phyloP scores from a whole-genome alignment of 1,284 basidiomycete species.

The Schizophyllum commune region DNA sequence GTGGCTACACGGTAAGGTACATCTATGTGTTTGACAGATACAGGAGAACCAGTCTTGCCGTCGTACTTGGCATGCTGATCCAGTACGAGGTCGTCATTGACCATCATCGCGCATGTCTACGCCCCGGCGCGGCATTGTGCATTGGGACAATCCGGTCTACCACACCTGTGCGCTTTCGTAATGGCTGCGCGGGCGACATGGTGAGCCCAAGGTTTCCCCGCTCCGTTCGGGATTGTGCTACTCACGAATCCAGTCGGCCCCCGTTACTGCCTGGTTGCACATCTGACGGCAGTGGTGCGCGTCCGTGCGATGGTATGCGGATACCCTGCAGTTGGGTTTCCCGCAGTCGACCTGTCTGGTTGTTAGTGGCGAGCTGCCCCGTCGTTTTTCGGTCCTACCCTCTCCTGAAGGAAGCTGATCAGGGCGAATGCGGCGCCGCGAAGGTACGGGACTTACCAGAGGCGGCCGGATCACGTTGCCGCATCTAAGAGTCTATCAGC shows the following conservation, averaged over 20 bases:
- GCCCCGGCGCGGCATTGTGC: too few relatives aligned
- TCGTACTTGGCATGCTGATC: too few relatives aligned
- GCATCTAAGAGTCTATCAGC: background rate
- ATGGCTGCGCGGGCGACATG: background rate
- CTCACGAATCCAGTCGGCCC: background rate
- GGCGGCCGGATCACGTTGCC: background rate
- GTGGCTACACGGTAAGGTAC: too few relatives aligned
- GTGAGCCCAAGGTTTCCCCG: background rate
- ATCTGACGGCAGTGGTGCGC: background rate
- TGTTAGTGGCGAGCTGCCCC: background rate
- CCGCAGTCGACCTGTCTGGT: background rate
- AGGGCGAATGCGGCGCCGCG: too few relatives aligned
- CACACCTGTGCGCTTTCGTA: background rate
- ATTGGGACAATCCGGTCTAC: too few relatives aligned
- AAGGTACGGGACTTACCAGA: background rate
- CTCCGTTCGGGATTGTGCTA: background rate
- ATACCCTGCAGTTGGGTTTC: background rate
- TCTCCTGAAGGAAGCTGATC: too few relatives aligned
- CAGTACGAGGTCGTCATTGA: too few relatives aligned
- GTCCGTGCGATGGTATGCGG: background rate
- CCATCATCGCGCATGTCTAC: too few relatives aligned
- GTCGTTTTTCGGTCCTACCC: too few relatives aligned
- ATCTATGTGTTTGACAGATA: too few relatives aligned
- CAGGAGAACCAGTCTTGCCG: too few relatives aligned
- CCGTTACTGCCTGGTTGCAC: background rate